A percentile compares a stretch with the other conserved stretches of the same genome.
phyloP scores from a whole-genome alignment of 306 rosid species.

The Malus asiatica region DNA sequence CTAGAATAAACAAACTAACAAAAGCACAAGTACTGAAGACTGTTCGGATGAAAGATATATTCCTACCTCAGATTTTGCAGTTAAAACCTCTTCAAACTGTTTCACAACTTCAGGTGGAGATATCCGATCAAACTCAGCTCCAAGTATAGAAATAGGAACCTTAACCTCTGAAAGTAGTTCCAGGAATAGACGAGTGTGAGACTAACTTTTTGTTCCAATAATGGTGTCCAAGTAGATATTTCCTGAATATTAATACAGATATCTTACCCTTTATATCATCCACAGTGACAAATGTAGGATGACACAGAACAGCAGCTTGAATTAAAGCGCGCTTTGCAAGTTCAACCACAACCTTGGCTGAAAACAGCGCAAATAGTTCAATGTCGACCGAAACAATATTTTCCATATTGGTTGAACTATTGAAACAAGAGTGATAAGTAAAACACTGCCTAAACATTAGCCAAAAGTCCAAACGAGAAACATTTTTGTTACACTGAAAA shows the following conservation, averaged over 20 bases:
- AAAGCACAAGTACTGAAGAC: not conserved
- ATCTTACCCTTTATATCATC: slow-evolving; percentile 64
- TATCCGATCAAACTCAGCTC: slow-evolving; percentile 35
- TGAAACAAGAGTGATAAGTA: not conserved
- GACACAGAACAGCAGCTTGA: slow-evolving; percentile 54
- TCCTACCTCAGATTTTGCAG: slow-evolving; percentile 36
- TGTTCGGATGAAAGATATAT: not conserved
- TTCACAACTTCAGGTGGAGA: slow-evolving; percentile 36
- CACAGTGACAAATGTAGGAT: slow-evolving; percentile 54
- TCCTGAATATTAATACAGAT: not conserved
- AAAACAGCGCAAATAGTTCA: not conserved
- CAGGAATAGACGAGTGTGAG: not conserved
- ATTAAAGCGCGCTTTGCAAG: slow-evolving; percentile 40
- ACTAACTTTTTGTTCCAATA: not conserved
- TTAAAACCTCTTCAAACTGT: slow-evolving; percentile 29
- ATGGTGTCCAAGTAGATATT: not conserved
- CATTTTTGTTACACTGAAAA: not conserved
- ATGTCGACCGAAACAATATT: not conserved
- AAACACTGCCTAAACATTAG: not conserved
- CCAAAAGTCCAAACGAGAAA: not conserved
- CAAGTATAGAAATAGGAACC: slow-evolving; percentile 41
- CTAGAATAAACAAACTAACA: not conserved
- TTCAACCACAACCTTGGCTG: slow-evolving; percentile 72
- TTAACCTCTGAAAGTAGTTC: slow-evolving; percentile 38
- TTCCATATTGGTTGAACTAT: not conserved